Evolutionary conservation across 2,329 filamentous ascomycete genomes (phyloP).

Genomic region (Cercospora sesami): DNA sequence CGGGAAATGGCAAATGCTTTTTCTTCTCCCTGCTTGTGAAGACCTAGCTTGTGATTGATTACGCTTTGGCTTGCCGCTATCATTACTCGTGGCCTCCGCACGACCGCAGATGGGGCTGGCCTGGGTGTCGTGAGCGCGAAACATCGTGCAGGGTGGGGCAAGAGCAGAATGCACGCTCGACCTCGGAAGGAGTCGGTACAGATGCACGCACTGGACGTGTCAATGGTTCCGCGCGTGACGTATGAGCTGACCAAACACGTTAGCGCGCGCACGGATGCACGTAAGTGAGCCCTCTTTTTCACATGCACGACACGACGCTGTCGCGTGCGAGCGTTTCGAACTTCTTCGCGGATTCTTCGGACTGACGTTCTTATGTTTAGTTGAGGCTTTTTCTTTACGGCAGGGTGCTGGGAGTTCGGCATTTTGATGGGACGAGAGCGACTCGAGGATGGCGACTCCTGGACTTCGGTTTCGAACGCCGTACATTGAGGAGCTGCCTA

Average conservation of each 20-base stretch:
- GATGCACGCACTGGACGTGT: neutral
- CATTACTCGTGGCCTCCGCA: constrained; percentile 4
- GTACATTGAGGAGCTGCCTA: constrained; percentile 79
- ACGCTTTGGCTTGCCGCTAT: neutral
- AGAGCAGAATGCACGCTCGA: neutral
- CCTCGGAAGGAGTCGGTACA: constrained; percentile 12
- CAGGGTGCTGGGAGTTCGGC: neutral
- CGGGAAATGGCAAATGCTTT: neutral
- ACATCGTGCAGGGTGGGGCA: constrained; percentile 5
- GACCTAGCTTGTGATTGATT: constrained; percentile 1
- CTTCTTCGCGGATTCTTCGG: constrained; percentile 12
- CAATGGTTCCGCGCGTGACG: neutral
- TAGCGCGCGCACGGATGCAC: constrained; percentile 1
- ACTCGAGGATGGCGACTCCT: constrained; percentile 17
- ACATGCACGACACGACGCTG: constrained; percentile 10
- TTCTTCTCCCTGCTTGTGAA: constrained; percentile 2
- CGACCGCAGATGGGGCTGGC: constrained; percentile 4
- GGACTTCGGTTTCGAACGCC: constrained; percentile 52
- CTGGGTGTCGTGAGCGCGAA: neutral
- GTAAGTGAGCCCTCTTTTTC: constrained; percentile 12
- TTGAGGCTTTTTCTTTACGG: neutral
- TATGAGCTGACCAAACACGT: constrained; percentile 1
- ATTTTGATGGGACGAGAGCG: constrained; percentile 3
- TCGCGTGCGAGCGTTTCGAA: constrained; percentile 13
- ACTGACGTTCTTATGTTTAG: constrained; percentile 3